Evolutionary conservation across 73 alveolate species (phyloP).

Genomic region (Paramecium caudatum): DNA sequence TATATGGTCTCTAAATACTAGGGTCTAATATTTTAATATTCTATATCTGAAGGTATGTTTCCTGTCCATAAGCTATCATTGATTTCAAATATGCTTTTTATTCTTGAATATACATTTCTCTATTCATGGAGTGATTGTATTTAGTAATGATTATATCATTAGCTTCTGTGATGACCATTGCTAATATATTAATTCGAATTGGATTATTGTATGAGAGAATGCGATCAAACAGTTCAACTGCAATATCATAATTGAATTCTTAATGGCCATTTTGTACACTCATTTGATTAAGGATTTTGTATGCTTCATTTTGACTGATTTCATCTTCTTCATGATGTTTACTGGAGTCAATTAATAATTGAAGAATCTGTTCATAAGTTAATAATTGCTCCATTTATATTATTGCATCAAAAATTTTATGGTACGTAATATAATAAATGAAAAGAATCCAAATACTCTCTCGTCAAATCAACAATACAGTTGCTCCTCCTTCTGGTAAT

Average conservation of each 20-base stretch:
- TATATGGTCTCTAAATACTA: background rate
- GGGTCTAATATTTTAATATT: background rate
- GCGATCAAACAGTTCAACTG: slow-evolving; percentile 61
- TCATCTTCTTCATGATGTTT: background rate
- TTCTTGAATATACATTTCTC: slow-evolving; percentile 7
- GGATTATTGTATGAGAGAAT: background rate
- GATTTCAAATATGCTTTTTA: background rate
- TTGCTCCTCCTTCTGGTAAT: slow-evolving; percentile 24
- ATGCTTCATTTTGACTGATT: background rate
- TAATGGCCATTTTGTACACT: background rate
- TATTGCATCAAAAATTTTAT: background rate
- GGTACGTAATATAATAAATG: background rate
- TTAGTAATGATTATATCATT: background rate
- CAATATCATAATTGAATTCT: slow-evolving; percentile 64
- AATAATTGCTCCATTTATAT: slow-evolving; percentile 18
- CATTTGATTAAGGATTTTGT: slow-evolving; percentile 26
- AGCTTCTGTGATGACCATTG: slow-evolving; percentile 25
- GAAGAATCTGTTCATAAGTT: slow-evolving; percentile 12
- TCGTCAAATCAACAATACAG: background rate
- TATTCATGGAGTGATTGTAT: background rate
- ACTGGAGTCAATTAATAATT: background rate
- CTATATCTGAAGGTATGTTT: background rate
- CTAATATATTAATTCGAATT: background rate
- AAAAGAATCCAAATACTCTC: background rate
- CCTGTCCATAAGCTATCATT: background rate